A percentile compares a stretch with the other conserved stretches of the same genome.
These are phyloP conservation scores for Stemphylium beticola DNA, from an alignment of 2,329 filamentous ascomycete species.

Conservation along the genomic window DNA sequence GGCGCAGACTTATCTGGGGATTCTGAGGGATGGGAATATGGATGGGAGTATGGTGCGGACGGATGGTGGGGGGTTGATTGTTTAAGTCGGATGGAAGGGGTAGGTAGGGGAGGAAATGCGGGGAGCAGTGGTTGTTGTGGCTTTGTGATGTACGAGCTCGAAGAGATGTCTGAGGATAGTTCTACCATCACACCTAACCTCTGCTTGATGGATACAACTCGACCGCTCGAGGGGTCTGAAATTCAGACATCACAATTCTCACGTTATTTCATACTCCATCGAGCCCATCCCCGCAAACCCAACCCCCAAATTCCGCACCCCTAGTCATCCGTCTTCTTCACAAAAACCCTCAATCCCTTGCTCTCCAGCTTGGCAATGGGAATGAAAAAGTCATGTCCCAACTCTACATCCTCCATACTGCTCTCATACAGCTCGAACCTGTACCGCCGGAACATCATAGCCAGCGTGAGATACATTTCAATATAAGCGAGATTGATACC, in stretches of 20 bases:
- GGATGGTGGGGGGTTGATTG: conserved; percentile 47
- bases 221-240: too few relatives aligned
- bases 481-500: conserved; percentile 50
- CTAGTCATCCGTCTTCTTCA: conserved; percentile 29
- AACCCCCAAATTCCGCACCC: not conserved
- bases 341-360: conserved; percentile 46
- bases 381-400: conserved; percentile 50
- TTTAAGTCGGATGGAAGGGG: not conserved
- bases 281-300: not conserved
- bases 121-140: too few relatives aligned
- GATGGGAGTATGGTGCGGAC: conserved; percentile 54
- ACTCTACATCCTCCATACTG: conserved; percentile 38
- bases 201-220: too few relatives aligned
- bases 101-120: too few relatives aligned
- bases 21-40: conserved; percentile 56
- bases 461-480: conserved; percentile 43
- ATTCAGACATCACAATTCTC: too few relatives aligned
- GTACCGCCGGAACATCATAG: conserved; percentile 43
- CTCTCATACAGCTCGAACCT: conserved; percentile 41
- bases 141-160: too few relatives aligned
- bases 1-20: conserved; percentile 56
- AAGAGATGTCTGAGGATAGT: too few relatives aligned
- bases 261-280: not conserved
- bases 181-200: too few relatives aligned
- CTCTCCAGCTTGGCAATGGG: conserved; percentile 40